Conservation (phyloP, 768 basidiomycete species). For the Serendipita sp. region DNA sequence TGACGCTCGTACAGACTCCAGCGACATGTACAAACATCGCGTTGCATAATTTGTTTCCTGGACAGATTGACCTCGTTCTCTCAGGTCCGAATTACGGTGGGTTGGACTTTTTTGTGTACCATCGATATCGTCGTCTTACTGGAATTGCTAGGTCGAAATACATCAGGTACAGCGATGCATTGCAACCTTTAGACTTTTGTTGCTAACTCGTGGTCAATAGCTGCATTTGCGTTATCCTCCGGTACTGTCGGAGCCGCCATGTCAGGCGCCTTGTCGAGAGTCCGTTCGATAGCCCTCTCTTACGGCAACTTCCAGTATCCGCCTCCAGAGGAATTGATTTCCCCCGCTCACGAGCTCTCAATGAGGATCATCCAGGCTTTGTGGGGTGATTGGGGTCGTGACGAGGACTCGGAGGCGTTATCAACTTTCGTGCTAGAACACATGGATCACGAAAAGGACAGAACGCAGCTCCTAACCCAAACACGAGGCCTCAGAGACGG, state of each 20-base stretch:
- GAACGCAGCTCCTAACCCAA: conserved; percentile 5
- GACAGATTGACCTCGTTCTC: conserved; percentile 73
- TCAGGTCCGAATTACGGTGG: conserved; percentile 11
- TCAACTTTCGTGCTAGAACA: conserved; percentile 6
- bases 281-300: conserved; percentile 70
- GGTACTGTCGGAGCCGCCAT: conserved; percentile 88
- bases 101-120: background rate
- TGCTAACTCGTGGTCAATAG: conserved; percentile 19
- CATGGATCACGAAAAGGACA: conserved; percentile 2
- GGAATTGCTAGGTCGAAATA: conserved; percentile 68
- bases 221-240: conserved; percentile 77
- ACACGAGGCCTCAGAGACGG: conserved; percentile 32
- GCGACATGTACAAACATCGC: conserved; percentile 86
- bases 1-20: conserved; percentile 42
- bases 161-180: conserved; percentile 36
- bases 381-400: conserved; percentile 74
- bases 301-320: conserved; percentile 68
- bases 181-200: background rate
- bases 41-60: conserved; percentile 74
- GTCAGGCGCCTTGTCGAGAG: conserved; percentile 52
- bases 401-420: conserved; percentile 21
- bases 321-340: conserved; percentile 37
- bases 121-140: conserved; percentile 52
- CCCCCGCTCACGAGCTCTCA: conserved; percentile 59
- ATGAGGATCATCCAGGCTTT: conserved; percentile 52